A percentile compares a stretch with the other conserved stretches of the same genome.
Evolutionary conservation across 352 stramenopile genomes (phyloP).

Genomic region (Phytophthora pinifolia): DNA sequence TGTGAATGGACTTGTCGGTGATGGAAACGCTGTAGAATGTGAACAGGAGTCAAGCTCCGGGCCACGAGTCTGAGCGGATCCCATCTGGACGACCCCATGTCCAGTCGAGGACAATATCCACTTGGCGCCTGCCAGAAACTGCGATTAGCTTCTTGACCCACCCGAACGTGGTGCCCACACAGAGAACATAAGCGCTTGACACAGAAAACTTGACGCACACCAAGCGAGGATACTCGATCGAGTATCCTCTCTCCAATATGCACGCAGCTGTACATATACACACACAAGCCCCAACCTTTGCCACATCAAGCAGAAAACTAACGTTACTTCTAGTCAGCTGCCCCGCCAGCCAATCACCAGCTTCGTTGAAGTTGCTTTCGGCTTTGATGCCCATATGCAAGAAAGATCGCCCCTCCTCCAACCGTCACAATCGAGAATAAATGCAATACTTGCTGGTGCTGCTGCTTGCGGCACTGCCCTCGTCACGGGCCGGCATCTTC

Average conservation of each 20-base stretch:
- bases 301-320: slow-evolving; percentile 8
- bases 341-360: slow-evolving; percentile 21
- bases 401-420: slow-evolving; percentile 22
- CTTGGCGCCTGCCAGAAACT: slow-evolving; percentile 6
- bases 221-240: neutral
- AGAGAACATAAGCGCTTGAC: slow-evolving; percentile 5
- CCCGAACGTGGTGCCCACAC: slow-evolving; percentile 1
- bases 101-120: slow-evolving; percentile 19
- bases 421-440: neutral
- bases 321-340: too few relatives aligned
- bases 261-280: too few relatives aligned
- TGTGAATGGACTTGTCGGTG: too few relatives aligned
- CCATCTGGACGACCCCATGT: too few relatives aligned
- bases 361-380: slow-evolving; percentile 25
- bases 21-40: too few relatives aligned
- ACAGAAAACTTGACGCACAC: slow-evolving; percentile 1
- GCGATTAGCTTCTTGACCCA: slow-evolving; percentile 5
- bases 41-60: too few relatives aligned
- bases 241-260: too few relatives aligned
- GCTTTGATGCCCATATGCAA: neutral
- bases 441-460: slow-evolving; percentile 13
- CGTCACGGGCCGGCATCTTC: slow-evolving; percentile 37
- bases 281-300: too few relatives aligned
- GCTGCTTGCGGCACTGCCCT: slow-evolving; percentile 1
- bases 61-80: too few relatives aligned